phyloP scores from a whole-genome alignment of 805 yeast genomes.

The Metschnikowia drakensbergensis region DNA sequence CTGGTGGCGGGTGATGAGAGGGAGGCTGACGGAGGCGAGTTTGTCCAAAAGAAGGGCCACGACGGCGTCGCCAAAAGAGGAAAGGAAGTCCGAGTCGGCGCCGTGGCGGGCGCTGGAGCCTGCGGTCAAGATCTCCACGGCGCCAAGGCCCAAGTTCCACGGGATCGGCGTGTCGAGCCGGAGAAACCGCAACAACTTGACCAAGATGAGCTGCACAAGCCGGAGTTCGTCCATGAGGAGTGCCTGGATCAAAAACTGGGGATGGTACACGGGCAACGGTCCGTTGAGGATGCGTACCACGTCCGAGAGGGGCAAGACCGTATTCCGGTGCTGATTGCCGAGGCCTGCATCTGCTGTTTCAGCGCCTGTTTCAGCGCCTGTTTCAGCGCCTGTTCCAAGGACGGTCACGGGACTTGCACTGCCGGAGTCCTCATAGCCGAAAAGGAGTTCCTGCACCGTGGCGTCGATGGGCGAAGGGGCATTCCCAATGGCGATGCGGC shows the following conservation, averaged over 20 bases:
- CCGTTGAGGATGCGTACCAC: slow-evolving; percentile 80
- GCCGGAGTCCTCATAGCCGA: slow-evolving; percentile 22
- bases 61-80: slow-evolving; percentile 38
- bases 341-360: background rate
- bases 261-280: slow-evolving; percentile 86
- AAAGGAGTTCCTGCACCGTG: slow-evolving; percentile 41
- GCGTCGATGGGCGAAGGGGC: slow-evolving; percentile 42
- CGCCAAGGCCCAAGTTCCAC: slow-evolving; percentile 35
- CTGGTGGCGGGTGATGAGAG: slow-evolving; percentile 85
- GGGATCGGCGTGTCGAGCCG: slow-evolving; percentile 33
- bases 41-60: slow-evolving; percentile 52
- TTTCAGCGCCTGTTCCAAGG: too few relatives aligned
- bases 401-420: too few relatives aligned
- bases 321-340: slow-evolving; percentile 4
- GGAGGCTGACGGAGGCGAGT: slow-evolving; percentile 62
- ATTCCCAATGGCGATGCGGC: slow-evolving; percentile 38
- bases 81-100: slow-evolving; percentile 25
- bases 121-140: background rate
- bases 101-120: background rate
- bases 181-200: slow-evolving; percentile 48
- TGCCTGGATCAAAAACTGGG: slow-evolving; percentile 77
- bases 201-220: slow-evolving; percentile 54
- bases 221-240: slow-evolving; percentile 57
- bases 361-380: too few relatives aligned
- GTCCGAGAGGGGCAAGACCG: slow-evolving; percentile 50